phyloP scores from a whole-genome alignment of 257 asterid species.

The Henckelia pumila region DNA sequence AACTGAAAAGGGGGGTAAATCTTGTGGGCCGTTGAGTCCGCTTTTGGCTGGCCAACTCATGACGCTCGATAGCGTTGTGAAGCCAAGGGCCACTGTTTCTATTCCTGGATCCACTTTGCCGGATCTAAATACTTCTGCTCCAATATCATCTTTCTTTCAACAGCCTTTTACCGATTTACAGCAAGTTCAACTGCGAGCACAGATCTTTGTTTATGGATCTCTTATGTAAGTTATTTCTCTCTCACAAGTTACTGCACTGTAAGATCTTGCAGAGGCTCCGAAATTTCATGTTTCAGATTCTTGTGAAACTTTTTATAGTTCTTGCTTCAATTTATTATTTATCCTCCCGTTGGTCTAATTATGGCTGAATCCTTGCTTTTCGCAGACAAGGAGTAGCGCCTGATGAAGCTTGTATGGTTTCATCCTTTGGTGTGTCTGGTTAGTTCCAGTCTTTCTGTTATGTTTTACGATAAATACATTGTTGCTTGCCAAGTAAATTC shows the following conservation, averaged over 20 bases:
- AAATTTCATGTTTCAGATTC: background rate
- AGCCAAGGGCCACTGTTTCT: slow-evolving; percentile 48
- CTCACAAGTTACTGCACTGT: background rate
- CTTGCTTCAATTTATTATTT: slow-evolving; percentile 12
- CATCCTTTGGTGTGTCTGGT: slow-evolving; percentile 81
- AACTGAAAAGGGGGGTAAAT: slow-evolving; percentile 46
- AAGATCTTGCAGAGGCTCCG: background rate
- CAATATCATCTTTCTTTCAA: slow-evolving; percentile 55
- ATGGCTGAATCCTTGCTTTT: slow-evolving; percentile 22
- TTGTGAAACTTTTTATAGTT: background rate
- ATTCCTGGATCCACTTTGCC: slow-evolving; percentile 65
- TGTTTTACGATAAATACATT: slow-evolving; percentile 4
- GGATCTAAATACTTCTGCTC: slow-evolving; percentile 73
- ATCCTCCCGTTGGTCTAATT: slow-evolving; percentile 11
- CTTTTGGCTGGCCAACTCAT: slow-evolving; percentile 45
- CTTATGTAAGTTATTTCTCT: slow-evolving; percentile 69
- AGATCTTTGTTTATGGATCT: slow-evolving; percentile 95
- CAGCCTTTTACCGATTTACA: slow-evolving; percentile 96
- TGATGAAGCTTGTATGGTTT: slow-evolving; percentile 93
- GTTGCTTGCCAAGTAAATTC: slow-evolving; percentile 20
- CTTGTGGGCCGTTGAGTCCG: slow-evolving; percentile 44
- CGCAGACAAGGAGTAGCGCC: slow-evolving; percentile 95
- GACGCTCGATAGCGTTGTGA: slow-evolving; percentile 50
- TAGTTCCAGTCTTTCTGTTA: slow-evolving; percentile 26
- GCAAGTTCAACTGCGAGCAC: slow-evolving; percentile 97